These are phyloP conservation scores for Bolboschoenoplectus hybrid DNA, from an alignment of 202 grass and related monocot species.

Conservation along the genomic window DNA sequence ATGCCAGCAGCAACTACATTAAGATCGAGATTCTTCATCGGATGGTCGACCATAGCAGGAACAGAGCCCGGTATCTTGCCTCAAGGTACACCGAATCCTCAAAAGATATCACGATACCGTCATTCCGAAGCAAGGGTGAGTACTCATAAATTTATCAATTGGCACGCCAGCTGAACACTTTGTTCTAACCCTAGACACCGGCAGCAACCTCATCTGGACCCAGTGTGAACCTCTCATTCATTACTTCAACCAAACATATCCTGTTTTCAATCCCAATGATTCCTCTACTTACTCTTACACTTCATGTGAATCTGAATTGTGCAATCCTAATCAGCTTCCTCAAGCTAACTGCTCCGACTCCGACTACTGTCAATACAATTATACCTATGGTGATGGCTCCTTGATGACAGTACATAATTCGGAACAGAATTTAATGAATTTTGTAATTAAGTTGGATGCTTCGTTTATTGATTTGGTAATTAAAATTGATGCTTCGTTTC, in stretches of 20 bases:
- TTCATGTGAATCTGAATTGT: conserved; percentile 33
- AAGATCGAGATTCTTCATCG: conserved; percentile 53
- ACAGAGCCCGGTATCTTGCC: conserved; percentile 37
- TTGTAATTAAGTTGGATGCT: no score
- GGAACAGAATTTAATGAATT: no score
- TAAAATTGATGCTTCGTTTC: no score
- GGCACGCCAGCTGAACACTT: conserved; percentile 60
- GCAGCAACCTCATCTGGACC: conserved; percentile 80
- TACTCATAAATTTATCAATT: conserved; percentile 54
- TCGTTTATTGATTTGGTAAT: no score
- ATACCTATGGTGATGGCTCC: background rate
- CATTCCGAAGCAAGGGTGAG: conserved; percentile 44
- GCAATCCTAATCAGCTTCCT: background rate
- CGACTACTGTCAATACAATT: conserved; percentile 5
- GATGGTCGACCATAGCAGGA: conserved; percentile 47
- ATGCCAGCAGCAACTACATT: conserved; percentile 45
- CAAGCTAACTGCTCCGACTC: background rate
- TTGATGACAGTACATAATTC: no score
- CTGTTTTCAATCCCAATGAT: conserved; percentile 41
- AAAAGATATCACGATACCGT: background rate
- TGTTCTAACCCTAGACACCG: conserved; percentile 67
- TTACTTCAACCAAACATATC: conserved; percentile 43
- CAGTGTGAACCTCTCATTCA: conserved; percentile 61
- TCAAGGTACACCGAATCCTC: background rate
- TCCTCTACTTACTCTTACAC: conserved; percentile 48